Base-by-base conservation (phyloP, 805 yeast genomes). In the Candida ipomoeae region DNA sequence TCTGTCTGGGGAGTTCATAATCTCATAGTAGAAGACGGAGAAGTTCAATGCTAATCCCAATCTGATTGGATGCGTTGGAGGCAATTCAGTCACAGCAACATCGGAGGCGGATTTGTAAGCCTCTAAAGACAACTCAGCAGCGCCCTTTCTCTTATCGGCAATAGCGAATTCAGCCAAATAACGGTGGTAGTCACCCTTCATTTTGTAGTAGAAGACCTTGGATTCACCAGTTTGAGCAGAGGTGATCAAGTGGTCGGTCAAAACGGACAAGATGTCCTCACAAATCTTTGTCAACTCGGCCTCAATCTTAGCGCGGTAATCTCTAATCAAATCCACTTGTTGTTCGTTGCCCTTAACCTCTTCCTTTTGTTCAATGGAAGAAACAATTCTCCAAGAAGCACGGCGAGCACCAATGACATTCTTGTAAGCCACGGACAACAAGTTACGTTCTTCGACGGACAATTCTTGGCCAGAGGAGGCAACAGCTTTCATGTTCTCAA, bases 121-220 rank as follows among this genome's bases (percentile, higher is more conserved):
- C 73, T 89, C 96, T 68, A 90, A 82, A 37, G 98, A 92, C 59
- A 85, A 80, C 64, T 87, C 90, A 46, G 98, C 94, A 57, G 96
- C 95, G 59, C 81, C 89, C 70, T 90, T 89, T 71, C 97, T 88
- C 75, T 85, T 87, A 62, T 90, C 97, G 58, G 88, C 83, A 63
- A 84, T 80, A 56, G 97, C 92, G 68, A 92, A 94, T 79, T 92
- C 99, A 56, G 97, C 97, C 76, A 92, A 82, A 75, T 92, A 92
- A 80, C 99, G 96, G 80, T 91, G 96, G 81, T 92, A 92, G 74
- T 92, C 99, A 81, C 98, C 99, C 80, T 92, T 92, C 98, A 92
- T 92, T 83, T 92, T 92, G 79, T 89, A 90, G 82, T 92, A 92
- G 75, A 92, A 92, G 50, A 92, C 98, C 81, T 92, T 90, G 46